Conservation (phyloP, 192 early-diverging fungal species). For the Dissophora ornata region DNA sequence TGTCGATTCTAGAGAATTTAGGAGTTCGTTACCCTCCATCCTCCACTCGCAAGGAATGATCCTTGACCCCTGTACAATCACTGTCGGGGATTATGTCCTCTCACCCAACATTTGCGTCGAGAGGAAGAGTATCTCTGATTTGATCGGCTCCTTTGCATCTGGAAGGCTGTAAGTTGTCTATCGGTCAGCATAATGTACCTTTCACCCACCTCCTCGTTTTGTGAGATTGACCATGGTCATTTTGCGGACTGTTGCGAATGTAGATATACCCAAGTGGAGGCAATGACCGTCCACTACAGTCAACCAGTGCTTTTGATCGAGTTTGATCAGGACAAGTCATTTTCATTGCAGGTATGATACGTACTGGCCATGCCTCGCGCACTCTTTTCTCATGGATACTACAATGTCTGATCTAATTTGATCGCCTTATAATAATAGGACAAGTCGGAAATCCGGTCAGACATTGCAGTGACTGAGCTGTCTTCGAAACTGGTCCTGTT, state of each 20-base stretch:
- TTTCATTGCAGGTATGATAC: constrained; percentile 75
- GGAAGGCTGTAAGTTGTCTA: constrained; percentile 87
- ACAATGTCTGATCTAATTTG: too few relatives aligned
- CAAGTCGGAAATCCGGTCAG: constrained; percentile 57
- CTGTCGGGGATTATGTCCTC: constrained; percentile 95
- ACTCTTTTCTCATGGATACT: too few relatives aligned
- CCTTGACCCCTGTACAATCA: constrained; percentile 85
- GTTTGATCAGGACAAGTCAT: constrained; percentile 88
- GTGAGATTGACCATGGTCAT: too few relatives aligned
- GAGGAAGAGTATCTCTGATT: constrained; percentile 91
- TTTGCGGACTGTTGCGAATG: too few relatives aligned
- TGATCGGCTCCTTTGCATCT: constrained; percentile 83
- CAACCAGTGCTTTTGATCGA: constrained; percentile 89
- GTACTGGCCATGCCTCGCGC: too few relatives aligned
- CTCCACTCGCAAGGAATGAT: constrained; percentile 82
- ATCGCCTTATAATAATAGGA: constrained; percentile 55
- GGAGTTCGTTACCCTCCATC: constrained; percentile 88
- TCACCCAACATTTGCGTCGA: constrained; percentile 89
- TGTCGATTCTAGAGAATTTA: constrained; percentile 94
- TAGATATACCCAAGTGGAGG: constrained; percentile 86
- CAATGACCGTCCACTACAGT: constrained; percentile 87
- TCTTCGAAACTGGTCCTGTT: constrained; percentile 82
- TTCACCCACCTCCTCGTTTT: too few relatives aligned
- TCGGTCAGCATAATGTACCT: too few relatives aligned
- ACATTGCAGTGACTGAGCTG: constrained; percentile 71